Conservation (phyloP, 257 asterid genomes). For the Lycium barbarum region DNA sequence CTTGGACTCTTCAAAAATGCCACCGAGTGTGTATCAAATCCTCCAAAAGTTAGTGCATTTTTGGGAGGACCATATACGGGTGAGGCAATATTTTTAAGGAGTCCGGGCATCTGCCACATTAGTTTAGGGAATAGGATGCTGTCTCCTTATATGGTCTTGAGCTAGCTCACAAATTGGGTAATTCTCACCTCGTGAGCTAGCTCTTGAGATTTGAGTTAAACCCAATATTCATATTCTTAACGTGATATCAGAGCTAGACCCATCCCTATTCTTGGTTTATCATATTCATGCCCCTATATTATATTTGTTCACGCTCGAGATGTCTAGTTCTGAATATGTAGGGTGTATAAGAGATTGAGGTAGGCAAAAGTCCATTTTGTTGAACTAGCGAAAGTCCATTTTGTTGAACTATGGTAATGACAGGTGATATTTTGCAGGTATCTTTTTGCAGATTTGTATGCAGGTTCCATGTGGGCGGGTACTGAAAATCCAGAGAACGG, state of each 20-base stretch:
- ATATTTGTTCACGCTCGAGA: background rate
- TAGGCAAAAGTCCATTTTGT: background rate
- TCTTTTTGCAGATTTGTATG: constrained; percentile 79
- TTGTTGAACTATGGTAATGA: background rate
- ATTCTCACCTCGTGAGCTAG: background rate
- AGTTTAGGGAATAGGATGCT: background rate
- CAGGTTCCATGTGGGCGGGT: constrained; percentile 73
- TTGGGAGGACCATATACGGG: too few species aligned
- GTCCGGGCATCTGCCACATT: background rate
- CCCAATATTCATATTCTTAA: background rate
- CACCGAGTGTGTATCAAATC: too few species aligned
- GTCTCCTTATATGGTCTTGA: background rate
- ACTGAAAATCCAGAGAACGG: constrained; percentile 66
- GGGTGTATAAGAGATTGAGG: background rate
- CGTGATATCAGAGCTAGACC: background rate
- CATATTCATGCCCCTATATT: background rate
- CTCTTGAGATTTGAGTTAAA: background rate
- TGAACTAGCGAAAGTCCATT: background rate
- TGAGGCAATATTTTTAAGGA: too few species aligned
- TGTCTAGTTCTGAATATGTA: background rate
- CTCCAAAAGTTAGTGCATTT: too few species aligned
- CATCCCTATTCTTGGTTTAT: background rate
- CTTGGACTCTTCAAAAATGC: too few species aligned
- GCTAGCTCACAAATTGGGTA: background rate
- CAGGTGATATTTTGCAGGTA: constrained; percentile 55